Evolutionary conservation across 768 basidiomycete genomes (phyloP), one percentile per base, ranked within the genome.

Genomic region (Lactifluus echinatus): DNA sequence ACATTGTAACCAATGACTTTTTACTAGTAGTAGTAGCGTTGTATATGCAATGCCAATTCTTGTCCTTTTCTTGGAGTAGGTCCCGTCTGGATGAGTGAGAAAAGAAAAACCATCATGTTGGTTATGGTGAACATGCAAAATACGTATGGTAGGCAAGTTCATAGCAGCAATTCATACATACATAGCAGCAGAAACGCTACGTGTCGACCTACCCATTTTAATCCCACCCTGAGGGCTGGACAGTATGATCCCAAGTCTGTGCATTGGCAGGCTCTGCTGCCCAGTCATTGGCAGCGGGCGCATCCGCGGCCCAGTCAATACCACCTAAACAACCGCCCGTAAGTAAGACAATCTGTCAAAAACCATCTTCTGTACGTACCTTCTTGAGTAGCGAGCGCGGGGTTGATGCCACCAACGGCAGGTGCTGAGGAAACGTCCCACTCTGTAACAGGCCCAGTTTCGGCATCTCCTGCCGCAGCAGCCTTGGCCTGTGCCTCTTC

Each of bases 401-500:
- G 88, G 73, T 92, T 89, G 73, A 91, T 86, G 42, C 73, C 75
- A 50, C 86, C 90, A 63, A 79, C 80, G 59, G 77, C 77, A 61
- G 83, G 78, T 50, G 83, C 85, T 68, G 83, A 77, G 53, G 81
- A 66, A 52, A 84, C 82, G 64, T 89, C 89, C 88, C 91, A 91
- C 66, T 91, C 88, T 47, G 77, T 70, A 39, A 76, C 72, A 36
- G 75, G 72, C 39, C 75, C 71, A 65, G 80, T 86, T 43, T 73
- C 78, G 49, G 69, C 71, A 53, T 77, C 79, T 62, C 79, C 82
- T 50, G 80, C 82, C 60, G 81, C 79, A 63, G 81, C 77, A 50
- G 73, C 74, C 75, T 93, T 93, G 66, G 89, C 89, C 62, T 87
- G 83, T 26, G 90, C 89, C 71, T 91, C 92, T 71, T 93, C 94